These are phyloP conservation scores for Sugiyamaella qingdaonensis DNA, from an alignment of 805 yeast genomes.

Conservation along the genomic window DNA sequence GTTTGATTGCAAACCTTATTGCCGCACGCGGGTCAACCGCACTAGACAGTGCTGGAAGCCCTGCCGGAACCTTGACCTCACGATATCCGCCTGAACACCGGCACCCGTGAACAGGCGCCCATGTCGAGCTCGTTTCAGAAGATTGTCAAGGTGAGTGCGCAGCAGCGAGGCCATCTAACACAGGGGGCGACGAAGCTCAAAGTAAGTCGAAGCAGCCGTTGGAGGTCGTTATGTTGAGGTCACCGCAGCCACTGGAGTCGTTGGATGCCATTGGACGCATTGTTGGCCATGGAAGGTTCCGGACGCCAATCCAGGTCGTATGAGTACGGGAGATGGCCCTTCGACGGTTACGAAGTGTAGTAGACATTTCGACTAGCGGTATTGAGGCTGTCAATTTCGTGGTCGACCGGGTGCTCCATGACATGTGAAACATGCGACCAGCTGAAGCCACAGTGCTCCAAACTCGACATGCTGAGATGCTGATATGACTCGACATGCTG, in stretches of 20 bases:
- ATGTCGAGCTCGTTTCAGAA: constrained; percentile 5
- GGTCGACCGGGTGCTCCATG: too few species aligned
- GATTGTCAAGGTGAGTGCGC: not conserved
- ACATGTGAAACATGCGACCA: too few species aligned
- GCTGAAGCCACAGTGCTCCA: too few species aligned
- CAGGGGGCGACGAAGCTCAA: constrained; percentile 68
- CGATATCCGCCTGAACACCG: not conserved
- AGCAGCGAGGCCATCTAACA: not conserved
- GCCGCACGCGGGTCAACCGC: not conserved
- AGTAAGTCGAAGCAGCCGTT: constrained; percentile 23
- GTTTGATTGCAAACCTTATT: not conserved
- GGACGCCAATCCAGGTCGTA: too few species aligned
- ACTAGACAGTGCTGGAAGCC: not conserved
- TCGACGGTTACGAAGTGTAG: too few species aligned
- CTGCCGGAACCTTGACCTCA: constrained; percentile 1
- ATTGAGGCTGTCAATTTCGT: too few species aligned
- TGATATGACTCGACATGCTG: too few species aligned
- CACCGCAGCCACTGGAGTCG: not conserved
- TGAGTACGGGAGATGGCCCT: too few species aligned
- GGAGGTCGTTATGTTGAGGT: not conserved
- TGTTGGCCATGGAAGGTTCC: too few species aligned
- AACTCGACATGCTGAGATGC: too few species aligned
- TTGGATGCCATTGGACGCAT: not conserved
- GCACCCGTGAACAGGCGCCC: not conserved
- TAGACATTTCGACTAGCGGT: too few species aligned